Conservation (phyloP, 305 asterid genomes). For the Fraxinus albicans region DNA sequence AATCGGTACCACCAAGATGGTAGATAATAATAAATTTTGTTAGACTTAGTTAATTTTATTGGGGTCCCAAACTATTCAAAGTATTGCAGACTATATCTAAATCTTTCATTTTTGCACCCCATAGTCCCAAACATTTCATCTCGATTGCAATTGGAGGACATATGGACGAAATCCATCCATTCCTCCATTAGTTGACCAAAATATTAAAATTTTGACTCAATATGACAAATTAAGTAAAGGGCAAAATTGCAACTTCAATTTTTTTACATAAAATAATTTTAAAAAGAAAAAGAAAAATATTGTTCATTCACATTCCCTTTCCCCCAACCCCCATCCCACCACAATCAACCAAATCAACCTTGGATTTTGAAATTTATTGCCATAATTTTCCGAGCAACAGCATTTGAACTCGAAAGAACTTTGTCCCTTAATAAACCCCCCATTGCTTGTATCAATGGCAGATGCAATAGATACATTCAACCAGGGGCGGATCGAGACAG, state of each 20-base stretch:
- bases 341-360: not conserved
- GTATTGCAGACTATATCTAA: too few relatives aligned
- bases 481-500: too few relatives aligned
- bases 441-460: constrained; percentile 19
- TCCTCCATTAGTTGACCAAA: not conserved
- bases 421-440: constrained; percentile 19
- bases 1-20: not conserved
- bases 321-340: too few relatives aligned
- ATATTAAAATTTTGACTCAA: too few relatives aligned
- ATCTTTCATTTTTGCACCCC: not conserved
- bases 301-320: too few relatives aligned
- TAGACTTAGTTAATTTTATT: too few relatives aligned
- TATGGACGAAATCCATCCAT: not conserved
- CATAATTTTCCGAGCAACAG: constrained; percentile 33
- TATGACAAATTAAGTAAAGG: not conserved
- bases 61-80: not conserved
- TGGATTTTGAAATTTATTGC: constrained; percentile 28
- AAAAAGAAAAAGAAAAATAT: too few relatives aligned
- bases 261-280: too few relatives aligned
- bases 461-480: constrained; percentile 31
- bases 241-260: not conserved
- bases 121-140: not conserved
- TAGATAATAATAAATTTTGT: not conserved
- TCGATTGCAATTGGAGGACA: not conserved
- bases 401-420: constrained; percentile 26